A percentile compares a stretch with the other conserved stretches of the same genome.
Evolutionary conservation across 78 protist species (phyloP).

Genomic region (Emiliania huxleyi): DNA sequence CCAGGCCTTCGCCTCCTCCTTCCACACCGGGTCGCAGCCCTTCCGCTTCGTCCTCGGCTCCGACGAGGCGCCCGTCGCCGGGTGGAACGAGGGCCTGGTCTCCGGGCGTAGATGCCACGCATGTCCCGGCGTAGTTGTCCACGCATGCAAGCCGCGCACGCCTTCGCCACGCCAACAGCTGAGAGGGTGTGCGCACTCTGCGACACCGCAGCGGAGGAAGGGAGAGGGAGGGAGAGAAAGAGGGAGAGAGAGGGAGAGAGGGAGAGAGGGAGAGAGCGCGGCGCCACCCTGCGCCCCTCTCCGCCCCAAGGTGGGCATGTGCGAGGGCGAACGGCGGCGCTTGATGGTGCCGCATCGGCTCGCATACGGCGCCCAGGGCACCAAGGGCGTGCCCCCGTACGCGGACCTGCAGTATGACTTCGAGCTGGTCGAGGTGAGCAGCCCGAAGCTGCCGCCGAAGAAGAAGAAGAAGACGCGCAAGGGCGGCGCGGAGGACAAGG

Average conservation of each 20-base stretch:
- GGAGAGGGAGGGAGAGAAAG: too few relatives aligned
- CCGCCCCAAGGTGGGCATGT: too few relatives aligned
- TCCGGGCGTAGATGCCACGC: too few relatives aligned
- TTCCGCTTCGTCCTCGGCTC: neutral
- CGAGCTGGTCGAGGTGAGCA: neutral
- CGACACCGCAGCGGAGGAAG: too few relatives aligned
- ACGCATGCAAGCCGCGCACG: too few relatives aligned
- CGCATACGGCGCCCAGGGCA: neutral
- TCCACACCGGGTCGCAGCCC: conserved; percentile 1
- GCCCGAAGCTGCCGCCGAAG: neutral
- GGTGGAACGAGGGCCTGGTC: neutral
- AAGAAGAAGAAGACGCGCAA: neutral
- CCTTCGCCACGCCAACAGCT: too few relatives aligned
- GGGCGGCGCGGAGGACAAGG: neutral
- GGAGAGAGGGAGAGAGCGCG: too few relatives aligned
- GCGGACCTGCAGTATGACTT: conserved; percentile 7
- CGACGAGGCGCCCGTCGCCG: neutral
- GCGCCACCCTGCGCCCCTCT: too few relatives aligned
- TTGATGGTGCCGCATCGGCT: neutral
- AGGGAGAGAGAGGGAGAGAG: too few relatives aligned
- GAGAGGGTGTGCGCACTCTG: too few relatives aligned
- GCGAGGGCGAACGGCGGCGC: conserved; percentile 11
- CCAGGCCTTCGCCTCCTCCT: neutral
- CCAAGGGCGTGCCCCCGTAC: neutral
- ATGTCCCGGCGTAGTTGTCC: too few relatives aligned